phyloP scores from a whole-genome alignment of 352 stramenopile species.

The Thraustochytrium striatum region DNA sequence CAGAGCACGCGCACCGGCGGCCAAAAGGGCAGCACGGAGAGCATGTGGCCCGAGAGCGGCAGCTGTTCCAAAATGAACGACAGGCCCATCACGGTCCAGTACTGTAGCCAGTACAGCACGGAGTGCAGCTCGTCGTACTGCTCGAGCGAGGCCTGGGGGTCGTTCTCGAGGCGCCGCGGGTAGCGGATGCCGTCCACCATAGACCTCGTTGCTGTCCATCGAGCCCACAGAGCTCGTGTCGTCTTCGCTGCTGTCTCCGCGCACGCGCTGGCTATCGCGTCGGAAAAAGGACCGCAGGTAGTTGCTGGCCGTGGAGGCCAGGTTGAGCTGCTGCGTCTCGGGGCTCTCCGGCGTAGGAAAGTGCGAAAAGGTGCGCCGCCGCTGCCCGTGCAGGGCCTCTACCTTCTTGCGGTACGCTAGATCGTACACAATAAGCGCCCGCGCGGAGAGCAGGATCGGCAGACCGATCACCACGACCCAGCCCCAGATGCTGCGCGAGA shows the following conservation, averaged over 20 bases:
- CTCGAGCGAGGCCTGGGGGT: slow-evolving; percentile 21
- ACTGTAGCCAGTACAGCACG: slow-evolving; percentile 47
- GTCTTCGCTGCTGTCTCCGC: slow-evolving; percentile 17
- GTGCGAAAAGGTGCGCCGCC: slow-evolving; percentile 26
- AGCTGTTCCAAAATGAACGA: slow-evolving; percentile 40
- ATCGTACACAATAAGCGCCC: slow-evolving; percentile 48
- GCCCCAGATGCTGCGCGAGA: slow-evolving; percentile 15
- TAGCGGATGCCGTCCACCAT: slow-evolving; percentile 41
- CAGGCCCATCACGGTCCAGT: slow-evolving; percentile 41
- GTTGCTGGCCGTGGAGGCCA: background rate
- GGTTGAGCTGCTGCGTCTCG: background rate
- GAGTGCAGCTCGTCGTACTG: slow-evolving; percentile 43
- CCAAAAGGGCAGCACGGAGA: slow-evolving; percentile 19
- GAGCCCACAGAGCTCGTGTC: slow-evolving; percentile 39
- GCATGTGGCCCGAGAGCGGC: slow-evolving; percentile 31
- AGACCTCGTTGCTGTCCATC: slow-evolving; percentile 15
- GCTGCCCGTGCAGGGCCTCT: slow-evolving; percentile 9
- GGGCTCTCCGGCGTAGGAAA: slow-evolving; percentile 26
- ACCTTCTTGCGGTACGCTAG: slow-evolving; percentile 46
- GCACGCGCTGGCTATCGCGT: background rate
- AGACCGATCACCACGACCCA: slow-evolving; percentile 43
- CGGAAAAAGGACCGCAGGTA: background rate
- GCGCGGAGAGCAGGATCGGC: slow-evolving; percentile 10
- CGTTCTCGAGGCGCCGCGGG: slow-evolving; percentile 28
- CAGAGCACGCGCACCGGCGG: slow-evolving; percentile 17